Evolutionary conservation across 805 yeast species (phyloP).

Genomic region (Cyberlindnera suaveolens): DNA sequence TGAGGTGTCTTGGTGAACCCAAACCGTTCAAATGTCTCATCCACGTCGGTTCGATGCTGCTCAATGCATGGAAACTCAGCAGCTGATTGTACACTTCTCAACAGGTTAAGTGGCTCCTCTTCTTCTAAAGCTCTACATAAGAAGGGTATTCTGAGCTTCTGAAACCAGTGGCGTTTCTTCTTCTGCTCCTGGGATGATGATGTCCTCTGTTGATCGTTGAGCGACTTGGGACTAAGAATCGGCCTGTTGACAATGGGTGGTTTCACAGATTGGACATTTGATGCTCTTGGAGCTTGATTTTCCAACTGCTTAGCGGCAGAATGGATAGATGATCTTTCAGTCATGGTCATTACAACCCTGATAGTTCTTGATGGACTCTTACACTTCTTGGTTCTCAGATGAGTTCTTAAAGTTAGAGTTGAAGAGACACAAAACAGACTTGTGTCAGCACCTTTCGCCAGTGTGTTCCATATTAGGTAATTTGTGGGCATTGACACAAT

Average conservation of each 20-base stretch:
- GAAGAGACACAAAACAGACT: no score
- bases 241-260: neutral
- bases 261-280: no score
- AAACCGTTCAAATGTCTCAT: slow-evolving; percentile 1
- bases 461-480: no score
- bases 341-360: no score
- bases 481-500: no score
- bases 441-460: no score
- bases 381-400: no score
- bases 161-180: slow-evolving; percentile 6
- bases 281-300: no score
- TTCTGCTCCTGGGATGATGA: neutral
- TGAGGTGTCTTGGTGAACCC: neutral
- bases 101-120: neutral
- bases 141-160: slow-evolving; percentile 4
- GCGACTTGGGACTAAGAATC: neutral
- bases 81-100: neutral
- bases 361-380: no score
- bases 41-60: slow-evolving; percentile 4
- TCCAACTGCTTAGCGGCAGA: no score
- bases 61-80: slow-evolving; percentile 5
- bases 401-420: no score
- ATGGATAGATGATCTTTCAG: no score
- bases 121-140: neutral
- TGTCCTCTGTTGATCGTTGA: neutral